A percentile compares a stretch with the other conserved stretches of the same genome.
phyloP scores from a whole-genome alignment of 139 green algal genomes.

The Chlamydomonas incerta region DNA sequence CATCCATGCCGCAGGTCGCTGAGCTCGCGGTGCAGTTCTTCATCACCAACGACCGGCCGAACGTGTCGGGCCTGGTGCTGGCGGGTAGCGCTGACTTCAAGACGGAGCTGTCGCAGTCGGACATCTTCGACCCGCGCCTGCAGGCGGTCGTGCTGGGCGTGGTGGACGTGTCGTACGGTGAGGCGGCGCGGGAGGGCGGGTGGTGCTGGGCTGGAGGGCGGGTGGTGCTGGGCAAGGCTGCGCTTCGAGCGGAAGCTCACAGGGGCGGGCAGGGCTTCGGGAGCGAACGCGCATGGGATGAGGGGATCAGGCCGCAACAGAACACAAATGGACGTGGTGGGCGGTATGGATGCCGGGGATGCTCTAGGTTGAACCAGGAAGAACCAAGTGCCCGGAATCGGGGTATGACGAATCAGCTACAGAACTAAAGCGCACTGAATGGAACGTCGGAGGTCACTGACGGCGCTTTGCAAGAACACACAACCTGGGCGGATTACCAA shows the following conservation, averaged over 20 bases:
- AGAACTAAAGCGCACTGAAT: too few relatives aligned
- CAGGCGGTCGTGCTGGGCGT: conserved; percentile 91
- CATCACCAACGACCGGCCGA: conserved; percentile 90
- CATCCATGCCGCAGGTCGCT: conserved; percentile 85
- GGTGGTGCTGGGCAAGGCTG: background rate
- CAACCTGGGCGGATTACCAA: conserved; percentile 83
- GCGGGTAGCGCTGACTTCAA: conserved; percentile 98
- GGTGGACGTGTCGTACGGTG: conserved; percentile 98
- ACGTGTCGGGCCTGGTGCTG: conserved; percentile 96
- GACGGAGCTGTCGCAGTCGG: conserved; percentile 91
- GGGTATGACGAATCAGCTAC: too few relatives aligned
- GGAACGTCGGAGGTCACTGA: too few relatives aligned
- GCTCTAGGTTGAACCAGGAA: too few relatives aligned
- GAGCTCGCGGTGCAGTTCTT: conserved; percentile 93
- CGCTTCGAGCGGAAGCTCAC: too few relatives aligned
- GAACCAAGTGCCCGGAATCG: too few relatives aligned
- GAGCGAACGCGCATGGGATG: too few relatives aligned
- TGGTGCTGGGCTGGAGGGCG: background rate
- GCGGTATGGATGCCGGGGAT: too few relatives aligned
- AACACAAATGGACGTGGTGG: too few relatives aligned
- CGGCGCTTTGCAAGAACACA: too few relatives aligned
- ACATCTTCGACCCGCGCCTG: conserved; percentile 98
- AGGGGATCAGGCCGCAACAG: too few relatives aligned
- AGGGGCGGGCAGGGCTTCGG: too few relatives aligned
- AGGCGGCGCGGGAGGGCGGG: conserved; percentile 9